Conservation (phyloP, 2,329 filamentous ascomycete species). For the Domatiomyces catenatus region DNA sequence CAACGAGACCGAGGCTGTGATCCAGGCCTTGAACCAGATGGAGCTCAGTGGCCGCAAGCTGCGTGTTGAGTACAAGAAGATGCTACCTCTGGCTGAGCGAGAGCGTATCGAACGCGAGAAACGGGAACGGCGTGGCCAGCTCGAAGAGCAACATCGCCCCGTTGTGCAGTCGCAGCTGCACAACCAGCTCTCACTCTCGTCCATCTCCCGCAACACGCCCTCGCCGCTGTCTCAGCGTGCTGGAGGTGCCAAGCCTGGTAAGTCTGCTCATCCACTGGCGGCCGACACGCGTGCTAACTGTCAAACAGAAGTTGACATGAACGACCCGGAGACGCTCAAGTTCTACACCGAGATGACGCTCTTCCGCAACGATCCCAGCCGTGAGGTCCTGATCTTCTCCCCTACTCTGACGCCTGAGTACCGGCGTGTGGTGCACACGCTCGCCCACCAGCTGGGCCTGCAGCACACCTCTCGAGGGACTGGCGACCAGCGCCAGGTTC, state of each 20-base stretch:
- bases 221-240: conserved; percentile 45
- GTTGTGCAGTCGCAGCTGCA: conserved; percentile 52
- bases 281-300: conserved; percentile 12
- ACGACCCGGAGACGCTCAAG: conserved; percentile 71
- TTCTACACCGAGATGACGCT: conserved; percentile 83
- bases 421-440: conserved; percentile 77
- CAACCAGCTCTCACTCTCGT: conserved; percentile 74
- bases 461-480: conserved; percentile 81
- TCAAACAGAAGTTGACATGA: conserved; percentile 62
- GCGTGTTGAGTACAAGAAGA: conserved; percentile 97
- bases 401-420: conserved; percentile 65
- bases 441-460: conserved; percentile 88
- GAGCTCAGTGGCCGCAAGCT: conserved; percentile 90
- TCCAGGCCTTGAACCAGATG: conserved; percentile 86
- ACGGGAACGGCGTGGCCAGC: conserved; percentile 82
- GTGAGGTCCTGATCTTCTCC: conserved; percentile 74
- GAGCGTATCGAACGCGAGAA: conserved; percentile 96
- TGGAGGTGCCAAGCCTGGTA: conserved; percentile 26
- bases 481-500: conserved; percentile 75
- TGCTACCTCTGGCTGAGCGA: conserved; percentile 85
- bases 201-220: conserved; percentile 50
- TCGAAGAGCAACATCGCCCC: conserved; percentile 88
- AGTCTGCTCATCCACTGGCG: conserved; percentile 12
- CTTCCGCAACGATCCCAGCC: conserved; percentile 64
- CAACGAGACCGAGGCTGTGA: conserved; percentile 83